Evolutionary conservation across 768 basidiomycete species (phyloP), one percentile per base, ranked within the genome.

Genomic region (Agrocybe chaxingu): DNA sequence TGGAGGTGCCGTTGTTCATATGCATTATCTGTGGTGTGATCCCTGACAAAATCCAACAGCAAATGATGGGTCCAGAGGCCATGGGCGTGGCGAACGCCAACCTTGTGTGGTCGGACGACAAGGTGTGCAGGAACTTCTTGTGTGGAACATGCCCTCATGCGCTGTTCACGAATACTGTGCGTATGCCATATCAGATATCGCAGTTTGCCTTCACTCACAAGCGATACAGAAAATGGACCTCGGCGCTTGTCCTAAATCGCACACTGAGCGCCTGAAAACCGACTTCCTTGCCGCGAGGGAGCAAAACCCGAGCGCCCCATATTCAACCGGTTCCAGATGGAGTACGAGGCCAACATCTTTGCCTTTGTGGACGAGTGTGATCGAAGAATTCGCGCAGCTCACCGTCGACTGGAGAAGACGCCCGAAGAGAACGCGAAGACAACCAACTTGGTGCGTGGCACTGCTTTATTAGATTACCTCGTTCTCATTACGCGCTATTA

Each of bases 41-140:
- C 33, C 76, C 42, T 64, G 18, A 67, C 53, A 51, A 38, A 18
- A 45, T 52, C 53, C 45, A 55, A 45, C 57, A 97, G 95, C 95
- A 97, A 95, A 97, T 96, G 93, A 98, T 98, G 95, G 96, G 93
- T n/a, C 90, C 96, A 41, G 96, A 99, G 73, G 94, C 97, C 13
- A 96, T 99, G 92, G 97, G 97, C 61, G 86, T 94, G 39, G 85
- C 90, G 40, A 92, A 91, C 59, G 86, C 88, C 57, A 95, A 98
- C 71, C 77, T 97, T 52, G 84, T 86, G 56, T 95, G 94, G 90
- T 86, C 84, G 31, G 92, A 95, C 70, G 94, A 96, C 61, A 98
- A 98, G 78, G 96, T 98, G 7, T 98, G 97, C 81, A 82, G 89
- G 66, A 98, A 98, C 73, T 98, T 93, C 75, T 74, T 98, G 30